A percentile compares a stretch with the other conserved stretches of the same genome.
Conservation (phyloP, 345 rosid genomes). For the Microcos paniculata region DNA sequence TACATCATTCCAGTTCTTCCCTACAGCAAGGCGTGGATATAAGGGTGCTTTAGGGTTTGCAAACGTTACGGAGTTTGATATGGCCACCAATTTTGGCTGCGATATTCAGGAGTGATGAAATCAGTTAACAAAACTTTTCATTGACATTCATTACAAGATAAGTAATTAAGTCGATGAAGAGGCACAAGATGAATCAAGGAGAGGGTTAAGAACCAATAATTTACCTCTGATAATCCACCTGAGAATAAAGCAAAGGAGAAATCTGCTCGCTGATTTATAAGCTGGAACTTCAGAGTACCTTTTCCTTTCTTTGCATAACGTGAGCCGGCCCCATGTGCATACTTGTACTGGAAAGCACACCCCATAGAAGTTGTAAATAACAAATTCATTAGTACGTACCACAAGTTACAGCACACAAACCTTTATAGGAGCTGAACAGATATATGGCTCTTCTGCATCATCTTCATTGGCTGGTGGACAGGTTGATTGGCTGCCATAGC, state of each 20-base stretch:
- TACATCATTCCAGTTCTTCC: slow-evolving; percentile 90
- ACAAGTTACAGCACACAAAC: slow-evolving; percentile 25
- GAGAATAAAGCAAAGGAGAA: slow-evolving; percentile 80
- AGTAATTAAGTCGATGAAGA: not conserved
- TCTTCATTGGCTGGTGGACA: slow-evolving; percentile 48
- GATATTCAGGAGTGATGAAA: slow-evolving; percentile 14
- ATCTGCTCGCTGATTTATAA: slow-evolving; percentile 93
- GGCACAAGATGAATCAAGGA: not conserved
- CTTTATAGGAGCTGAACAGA: slow-evolving; percentile 92
- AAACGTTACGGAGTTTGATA: slow-evolving; percentile 63
- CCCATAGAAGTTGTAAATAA: not conserved
- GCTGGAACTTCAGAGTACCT: slow-evolving; percentile 53
- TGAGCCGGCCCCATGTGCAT: slow-evolving; percentile 37
- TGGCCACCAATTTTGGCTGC: slow-evolving; percentile 82
- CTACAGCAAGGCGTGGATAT: slow-evolving; percentile 89
- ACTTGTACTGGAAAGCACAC: slow-evolving; percentile 59
- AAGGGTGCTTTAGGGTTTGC: slow-evolving; percentile 81
- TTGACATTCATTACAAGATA: not conserved
- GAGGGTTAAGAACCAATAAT: slow-evolving; percentile 13
- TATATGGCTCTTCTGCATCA: slow-evolving; percentile 52
- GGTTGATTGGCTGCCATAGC: slow-evolving; percentile 45
- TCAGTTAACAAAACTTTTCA: slow-evolving; percentile 5
- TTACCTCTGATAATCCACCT: slow-evolving; percentile 52
- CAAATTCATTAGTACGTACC: not conserved
- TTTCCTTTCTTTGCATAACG: slow-evolving; percentile 58